Evolutionary conservation across 139 green algal species (phyloP).

Genomic region (Volvox reticuliferus): DNA sequence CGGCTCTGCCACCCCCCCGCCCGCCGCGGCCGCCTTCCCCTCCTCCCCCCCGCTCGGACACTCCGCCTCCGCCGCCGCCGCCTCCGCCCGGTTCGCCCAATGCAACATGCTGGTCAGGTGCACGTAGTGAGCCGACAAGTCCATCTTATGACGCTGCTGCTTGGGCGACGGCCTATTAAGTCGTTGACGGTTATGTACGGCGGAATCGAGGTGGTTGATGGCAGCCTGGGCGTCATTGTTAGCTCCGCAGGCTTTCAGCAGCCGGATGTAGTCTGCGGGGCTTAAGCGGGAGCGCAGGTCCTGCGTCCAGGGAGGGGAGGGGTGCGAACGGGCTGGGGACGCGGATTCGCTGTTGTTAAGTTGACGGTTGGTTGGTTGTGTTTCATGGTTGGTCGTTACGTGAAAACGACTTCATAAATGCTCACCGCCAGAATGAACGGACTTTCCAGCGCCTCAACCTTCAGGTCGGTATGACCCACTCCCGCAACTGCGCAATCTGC

Average conservation of each 20-base stretch:
- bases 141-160: not conserved
- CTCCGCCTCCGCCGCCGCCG: not conserved
- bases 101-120: conserved; percentile 21
- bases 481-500: not conserved
- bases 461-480: not conserved
- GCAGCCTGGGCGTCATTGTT: not conserved
- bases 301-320: not conserved
- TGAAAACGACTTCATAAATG: not conserved
- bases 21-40: not conserved
- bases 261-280: not conserved
- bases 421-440: conserved; percentile 14
- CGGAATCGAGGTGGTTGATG: not conserved
- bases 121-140: not conserved
- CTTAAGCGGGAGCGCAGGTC: not conserved
- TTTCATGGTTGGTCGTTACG: not conserved
- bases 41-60: not conserved
- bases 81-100: not conserved
- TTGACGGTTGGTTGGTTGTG: not conserved
- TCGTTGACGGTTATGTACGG: not conserved
- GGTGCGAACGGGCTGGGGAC: too few relatives aligned
- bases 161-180: not conserved
- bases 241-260: not conserved
- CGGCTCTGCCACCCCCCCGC: not conserved
- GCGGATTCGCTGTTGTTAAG: too few relatives aligned
- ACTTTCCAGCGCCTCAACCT: conserved; percentile 26